Evolutionary conservation across 345 rosid species (phyloP), one percentile per base, ranked within the genome.

Genomic region (Camelina sativa): DNA sequence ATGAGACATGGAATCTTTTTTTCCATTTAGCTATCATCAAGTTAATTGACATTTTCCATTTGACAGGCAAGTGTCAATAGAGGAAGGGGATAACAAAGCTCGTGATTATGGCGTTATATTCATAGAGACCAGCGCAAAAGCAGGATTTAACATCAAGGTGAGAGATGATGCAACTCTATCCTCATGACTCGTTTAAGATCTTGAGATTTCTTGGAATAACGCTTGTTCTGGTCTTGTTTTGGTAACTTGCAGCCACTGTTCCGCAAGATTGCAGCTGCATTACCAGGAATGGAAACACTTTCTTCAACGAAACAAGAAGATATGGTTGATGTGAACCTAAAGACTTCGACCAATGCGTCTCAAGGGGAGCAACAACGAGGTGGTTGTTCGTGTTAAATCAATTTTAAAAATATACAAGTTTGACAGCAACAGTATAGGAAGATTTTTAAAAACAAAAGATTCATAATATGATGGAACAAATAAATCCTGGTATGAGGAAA

Each of bases 241-340:
- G 66, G 62, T 81, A 73, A 71, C 62, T 63, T 66, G 82, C 88
- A 94, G 97, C 96, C 99, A 50, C 75, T 94, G 1, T 94, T 91
- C 80, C 92, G 97, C 65, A 91, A 94, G 87, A 91, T 94, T 22
- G 89, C 99, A 11, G 94, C 96, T 4, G 97, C 97, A 43, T 85
- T 95, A 77, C 97, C 99, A 15, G 97, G 99, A 53, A 91, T 95
- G 97, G 98, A 91, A 78, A 84, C 95, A 1, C 86, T 94, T 53
- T 86, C 96, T 11, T 89, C 98, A 16, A 81, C 96, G 3, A 91
- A 86, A 74, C 92, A 87, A 73, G 98, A 86, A 79, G 97, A 94
- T 82, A 94, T 94, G 98, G 97, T 91, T 32, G 98, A 94, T 58
- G 97, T 91, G 71, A 94, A 91, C 84, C 85, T 91, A 47, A 94